Conservation (phyloP, 2,329 filamentous ascomycete species). For the Hypoxylon sp. region DNA sequence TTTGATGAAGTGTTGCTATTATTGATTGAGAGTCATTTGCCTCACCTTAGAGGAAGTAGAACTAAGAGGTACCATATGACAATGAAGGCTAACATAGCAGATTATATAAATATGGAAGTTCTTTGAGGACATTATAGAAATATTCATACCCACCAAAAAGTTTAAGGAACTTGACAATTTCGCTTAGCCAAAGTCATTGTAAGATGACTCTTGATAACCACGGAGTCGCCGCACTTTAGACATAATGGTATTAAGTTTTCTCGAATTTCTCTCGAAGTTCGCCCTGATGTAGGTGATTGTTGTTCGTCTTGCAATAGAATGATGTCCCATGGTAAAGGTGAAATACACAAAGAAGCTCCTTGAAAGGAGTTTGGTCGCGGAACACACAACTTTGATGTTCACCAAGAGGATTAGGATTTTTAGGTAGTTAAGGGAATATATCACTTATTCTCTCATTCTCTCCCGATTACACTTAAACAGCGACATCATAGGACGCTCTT, state of each 20-base stretch:
- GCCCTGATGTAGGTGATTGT: neutral
- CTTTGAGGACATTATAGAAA: slow-evolving; percentile 23
- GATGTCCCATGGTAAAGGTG: neutral
- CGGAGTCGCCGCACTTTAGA: neutral
- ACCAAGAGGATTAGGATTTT: neutral
- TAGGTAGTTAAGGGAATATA: neutral
- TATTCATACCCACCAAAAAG: slow-evolving; percentile 31
- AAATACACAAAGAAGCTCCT: slow-evolving; percentile 15
- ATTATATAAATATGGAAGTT: slow-evolving; percentile 24
- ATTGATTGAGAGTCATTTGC: slow-evolving; percentile 30
- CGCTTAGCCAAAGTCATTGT: slow-evolving; percentile 36
- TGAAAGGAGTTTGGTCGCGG: slow-evolving; percentile 4
- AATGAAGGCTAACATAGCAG: slow-evolving; percentile 31
- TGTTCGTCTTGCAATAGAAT: neutral
- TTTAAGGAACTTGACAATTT: slow-evolving; percentile 12
- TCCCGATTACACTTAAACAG: neutral
- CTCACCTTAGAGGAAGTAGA: slow-evolving; percentile 17
- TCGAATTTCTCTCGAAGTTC: neutral
- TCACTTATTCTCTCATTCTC: neutral
- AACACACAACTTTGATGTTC: neutral
- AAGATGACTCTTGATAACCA: neutral
- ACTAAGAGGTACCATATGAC: slow-evolving; percentile 26
- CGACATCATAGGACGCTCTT: neutral
- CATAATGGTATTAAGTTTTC: neutral
- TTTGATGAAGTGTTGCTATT: slow-evolving; percentile 16